Evolutionary conservation across 2,329 filamentous ascomycete genomes (phyloP), one percentile per base, ranked within the genome.

Genomic region (Trichoderma sp.): DNA sequence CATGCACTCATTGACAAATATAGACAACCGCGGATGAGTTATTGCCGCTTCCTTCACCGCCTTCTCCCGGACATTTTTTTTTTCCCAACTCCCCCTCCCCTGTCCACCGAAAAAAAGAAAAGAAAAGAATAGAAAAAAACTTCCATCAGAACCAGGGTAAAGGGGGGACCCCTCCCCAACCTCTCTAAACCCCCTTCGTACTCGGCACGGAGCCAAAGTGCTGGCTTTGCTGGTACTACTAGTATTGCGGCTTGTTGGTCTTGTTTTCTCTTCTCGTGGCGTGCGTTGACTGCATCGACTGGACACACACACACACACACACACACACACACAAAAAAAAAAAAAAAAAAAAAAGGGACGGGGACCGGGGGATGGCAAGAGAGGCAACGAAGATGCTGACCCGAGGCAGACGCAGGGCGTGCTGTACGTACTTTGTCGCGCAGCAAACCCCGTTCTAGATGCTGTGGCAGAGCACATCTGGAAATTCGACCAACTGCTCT

Each of bases 381-480:
- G 35, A 53, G 29, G 50, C 37, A 29, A 17, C 22, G 27, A 52
- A 52, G 65, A 67, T 54, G 58, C 58, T 67, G 65, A 67, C 65
- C 57, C 22, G 37, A 37, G 58, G n/a, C 29, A 57, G 58, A 67
- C 58, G 65, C 65, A 67, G 58, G 65, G 65, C 50, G 57, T 63
- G 35, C 45, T 61, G 64, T 67, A 67, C 56, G 64, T 53, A 60
- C 64, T 59, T 67, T 60, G 48, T 60, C 64, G 32, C 57, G 64
- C 64, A 67, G 61, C 34, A 57, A 65, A 65, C 48, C 61, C 61
- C 61, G 61, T 65, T 57, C 52, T 42, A 56, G 45, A 63, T 63
- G 59, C 59, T 52, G 60, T 32, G 34, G 27, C 13, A 25, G 34
- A 54, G 42, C 59, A 63, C n/a, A n/a, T n/a, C n/a, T n/a, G n/a